Evolutionary conservation across 192 early-diverging fungal species (phyloP).

Genomic region (Funneliformis mosseae): DNA sequence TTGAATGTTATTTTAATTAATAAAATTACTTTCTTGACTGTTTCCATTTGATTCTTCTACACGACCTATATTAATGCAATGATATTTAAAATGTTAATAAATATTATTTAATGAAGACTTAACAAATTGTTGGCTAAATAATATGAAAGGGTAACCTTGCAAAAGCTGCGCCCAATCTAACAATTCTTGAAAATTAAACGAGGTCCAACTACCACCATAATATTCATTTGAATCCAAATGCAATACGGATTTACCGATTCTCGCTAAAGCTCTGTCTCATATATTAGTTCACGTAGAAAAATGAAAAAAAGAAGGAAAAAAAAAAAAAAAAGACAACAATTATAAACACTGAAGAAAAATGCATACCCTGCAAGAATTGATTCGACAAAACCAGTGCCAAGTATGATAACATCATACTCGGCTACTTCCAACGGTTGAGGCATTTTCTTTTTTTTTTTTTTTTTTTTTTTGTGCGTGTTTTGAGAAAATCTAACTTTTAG

Average conservation of each 20-base stretch:
- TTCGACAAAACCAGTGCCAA: conserved; percentile 85
- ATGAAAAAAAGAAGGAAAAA: too few species aligned
- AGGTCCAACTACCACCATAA: conserved; percentile 77
- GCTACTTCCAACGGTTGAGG: conserved; percentile 42
- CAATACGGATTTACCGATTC: conserved; percentile 68
- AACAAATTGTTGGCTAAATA: not conserved
- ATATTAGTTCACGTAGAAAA: not conserved
- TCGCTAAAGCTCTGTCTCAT: conserved; percentile 59
- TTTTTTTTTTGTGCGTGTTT: not conserved
- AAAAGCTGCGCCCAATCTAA: conserved; percentile 44
- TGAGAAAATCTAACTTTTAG: not conserved
- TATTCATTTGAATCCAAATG: conserved; percentile 80
- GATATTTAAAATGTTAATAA: not conserved
- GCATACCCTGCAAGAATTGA: conserved; percentile 77
- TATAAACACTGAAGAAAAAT: not conserved
- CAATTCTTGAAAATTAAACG: conserved; percentile 57
- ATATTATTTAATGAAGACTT: not conserved
- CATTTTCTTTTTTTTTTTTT: not conserved
- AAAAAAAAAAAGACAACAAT: too few species aligned
- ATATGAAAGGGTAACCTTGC: conserved; percentile 25
- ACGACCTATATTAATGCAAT: not conserved
- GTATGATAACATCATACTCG: conserved; percentile 76
- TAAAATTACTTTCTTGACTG: conserved; percentile 29
- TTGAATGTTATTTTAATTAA: not conserved
- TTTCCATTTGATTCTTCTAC: not conserved